Evolutionary conservation across 129 eudicot species (phyloP), one percentile per base, ranked within the genome.

Genomic region (Pittosporum tobira): DNA sequence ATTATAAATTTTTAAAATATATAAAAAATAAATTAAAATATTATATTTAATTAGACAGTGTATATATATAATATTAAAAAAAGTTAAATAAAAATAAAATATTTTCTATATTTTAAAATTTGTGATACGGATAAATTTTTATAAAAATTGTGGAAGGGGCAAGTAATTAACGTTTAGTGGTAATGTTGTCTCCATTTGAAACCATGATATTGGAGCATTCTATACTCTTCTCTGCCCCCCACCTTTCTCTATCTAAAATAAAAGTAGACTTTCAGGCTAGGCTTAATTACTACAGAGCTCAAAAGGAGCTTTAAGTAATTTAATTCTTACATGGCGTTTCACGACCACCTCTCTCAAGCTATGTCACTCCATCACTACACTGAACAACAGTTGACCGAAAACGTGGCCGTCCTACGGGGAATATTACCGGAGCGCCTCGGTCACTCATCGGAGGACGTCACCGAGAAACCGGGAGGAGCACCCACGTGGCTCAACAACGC

Each of bases 301-400:
- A 26, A 27, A 14, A 12, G 12, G 42, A 26, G 16, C 57, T 13
- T 5, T 21, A 52, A 52, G 25, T 3, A 49, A 24, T 19, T 49
- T 40, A 40, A 12, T 40, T 14, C 30, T 0, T 15, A 15, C 54
- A 82, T 82, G 87, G 79, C 90, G 59, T 86, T 76, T 52, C 84
- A 82, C 77, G 95, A 85, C 74, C 83, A 84, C 69, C 69, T 77
- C 44, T 58, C 85, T 46, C 87, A 77, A 75, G 83, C 79, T 62
- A 81, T 84, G 82, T 75, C 81, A 14, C 88, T 81, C n/a, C 81
- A 80, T 13, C 88, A 81, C 75, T 77, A 70, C 64, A 56, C 83
- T 1, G 73, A 77, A 31, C 83, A 81, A 5, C 80, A 81, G 26
- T 40, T 75, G 18, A 52, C 72, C 44, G 78, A 60, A 1, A 64